phyloP scores from a whole-genome alignment of 2,329 filamentous ascomycete genomes.

The Sarocladium oryzae region DNA sequence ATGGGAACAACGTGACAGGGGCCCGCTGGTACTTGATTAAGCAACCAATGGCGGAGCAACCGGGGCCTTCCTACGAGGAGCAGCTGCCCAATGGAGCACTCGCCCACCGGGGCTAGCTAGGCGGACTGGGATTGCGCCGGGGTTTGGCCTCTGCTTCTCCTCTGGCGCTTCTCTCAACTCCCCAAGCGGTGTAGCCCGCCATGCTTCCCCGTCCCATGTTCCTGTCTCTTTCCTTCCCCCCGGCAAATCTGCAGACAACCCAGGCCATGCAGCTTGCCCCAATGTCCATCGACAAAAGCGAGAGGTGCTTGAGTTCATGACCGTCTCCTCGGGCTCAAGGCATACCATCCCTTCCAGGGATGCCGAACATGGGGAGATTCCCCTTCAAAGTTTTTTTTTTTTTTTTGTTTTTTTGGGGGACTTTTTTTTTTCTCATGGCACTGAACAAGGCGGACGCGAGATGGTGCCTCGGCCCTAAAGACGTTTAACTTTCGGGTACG shows the following conservation, averaged over 20 bases:
- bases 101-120: slow-evolving; percentile 40
- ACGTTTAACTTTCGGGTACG: not conserved
- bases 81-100: slow-evolving; percentile 45
- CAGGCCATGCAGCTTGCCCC: not conserved
- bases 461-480: not conserved
- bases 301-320: not conserved
- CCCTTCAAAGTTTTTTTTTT: too few species aligned
- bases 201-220: slow-evolving; percentile 9
- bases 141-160: slow-evolving; percentile 19
- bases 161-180: slow-evolving; percentile 21
- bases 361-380: too few species aligned
- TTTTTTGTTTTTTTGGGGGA: too few species aligned
- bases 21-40: slow-evolving; percentile 41
- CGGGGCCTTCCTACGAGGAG: slow-evolving; percentile 21
- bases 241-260: not conserved
- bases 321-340: slow-evolving; percentile 7
- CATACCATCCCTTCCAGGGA: too few species aligned
- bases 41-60: slow-evolving; percentile 39
- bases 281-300: not conserved
- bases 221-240: slow-evolving; percentile 2
- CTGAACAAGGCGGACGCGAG: too few species aligned
- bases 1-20: slow-evolving; percentile 47
- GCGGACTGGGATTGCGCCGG: slow-evolving; percentile 31
- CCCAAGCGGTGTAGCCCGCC: slow-evolving; percentile 21
- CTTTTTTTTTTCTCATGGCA: too few species aligned